Conservation (phyloP, 805 yeast genomes). For the Cyberlindnera mississippiensis region DNA sequence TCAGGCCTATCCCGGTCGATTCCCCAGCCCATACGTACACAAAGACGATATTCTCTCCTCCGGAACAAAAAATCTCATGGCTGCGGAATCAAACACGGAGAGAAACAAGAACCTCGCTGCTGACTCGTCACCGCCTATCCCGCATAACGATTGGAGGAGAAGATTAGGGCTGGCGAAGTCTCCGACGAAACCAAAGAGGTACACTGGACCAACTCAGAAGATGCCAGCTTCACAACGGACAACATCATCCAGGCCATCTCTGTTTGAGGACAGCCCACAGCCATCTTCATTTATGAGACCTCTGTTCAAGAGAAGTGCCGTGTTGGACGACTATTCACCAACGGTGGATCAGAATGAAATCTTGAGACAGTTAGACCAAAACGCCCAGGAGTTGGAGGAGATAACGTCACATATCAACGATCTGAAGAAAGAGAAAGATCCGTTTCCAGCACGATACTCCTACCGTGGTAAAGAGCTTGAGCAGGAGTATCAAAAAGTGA, state of each 20-base stretch:
- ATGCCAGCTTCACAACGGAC: too few species aligned
- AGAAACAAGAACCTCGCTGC: conserved; percentile 9
- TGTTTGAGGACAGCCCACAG: background rate
- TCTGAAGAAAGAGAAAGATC: conserved; percentile 1
- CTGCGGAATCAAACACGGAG: conserved; percentile 20
- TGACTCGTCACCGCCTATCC: conserved; percentile 11
- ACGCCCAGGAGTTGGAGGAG: conserved; percentile 22
- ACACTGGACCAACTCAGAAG: too few species aligned
- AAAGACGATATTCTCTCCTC: conserved; percentile 18
- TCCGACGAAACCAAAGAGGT: background rate
- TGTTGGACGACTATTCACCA: conserved; percentile 3
- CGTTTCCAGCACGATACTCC: background rate
- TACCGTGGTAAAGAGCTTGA: conserved; percentile 7
- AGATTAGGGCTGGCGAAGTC: conserved; percentile 3
- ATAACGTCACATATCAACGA: conserved; percentile 12
- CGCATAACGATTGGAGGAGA: conserved; percentile 5
- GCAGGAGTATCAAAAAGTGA: conserved; percentile 26
- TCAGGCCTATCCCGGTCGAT: conserved; percentile 25
- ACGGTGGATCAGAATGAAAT: conserved; percentile 10
- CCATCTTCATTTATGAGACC: too few species aligned
- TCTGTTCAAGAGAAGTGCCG: background rate
- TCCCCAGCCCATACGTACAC: conserved; percentile 21
- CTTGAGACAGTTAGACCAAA: conserved; percentile 27
- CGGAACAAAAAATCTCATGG: conserved; percentile 17
- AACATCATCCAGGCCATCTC: too few species aligned